phyloP scores from a whole-genome alignment of 805 yeast genomes.

The Osmozyma mogii region DNA sequence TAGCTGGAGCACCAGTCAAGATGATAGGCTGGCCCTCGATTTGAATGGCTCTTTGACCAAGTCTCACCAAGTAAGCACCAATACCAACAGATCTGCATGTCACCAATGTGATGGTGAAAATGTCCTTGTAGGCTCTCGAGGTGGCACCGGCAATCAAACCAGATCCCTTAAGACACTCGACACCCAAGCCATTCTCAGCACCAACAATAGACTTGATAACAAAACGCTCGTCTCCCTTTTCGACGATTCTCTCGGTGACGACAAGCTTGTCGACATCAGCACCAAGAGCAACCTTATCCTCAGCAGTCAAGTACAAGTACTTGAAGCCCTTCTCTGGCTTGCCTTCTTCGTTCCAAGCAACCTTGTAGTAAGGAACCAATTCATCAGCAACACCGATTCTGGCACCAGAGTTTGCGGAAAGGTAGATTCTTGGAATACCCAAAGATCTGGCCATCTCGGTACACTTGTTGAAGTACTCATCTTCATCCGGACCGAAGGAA shows the following conservation, averaged over 20 bases:
- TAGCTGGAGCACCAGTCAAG: constrained; percentile 98
- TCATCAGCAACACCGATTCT: constrained; percentile 98
- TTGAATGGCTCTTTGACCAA: constrained; percentile 98
- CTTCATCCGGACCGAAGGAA: constrained; percentile 97
- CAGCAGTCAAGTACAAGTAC: constrained; percentile 75
- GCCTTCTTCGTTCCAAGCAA: constrained; percentile 80
- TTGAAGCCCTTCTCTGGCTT: constrained; percentile 81
- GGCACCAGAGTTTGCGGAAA: constrained; percentile 99
- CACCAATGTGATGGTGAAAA: constrained; percentile 94
- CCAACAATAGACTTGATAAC: constrained; percentile 84
- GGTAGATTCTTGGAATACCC: constrained; percentile 92
- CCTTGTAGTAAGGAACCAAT: constrained; percentile 78
- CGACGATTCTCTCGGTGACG: constrained; percentile 71
- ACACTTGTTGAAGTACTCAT: constrained; percentile 81
- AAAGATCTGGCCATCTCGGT: constrained; percentile 84
- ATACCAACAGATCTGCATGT: constrained; percentile 99
- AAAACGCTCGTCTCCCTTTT: constrained; percentile 75
- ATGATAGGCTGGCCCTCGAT: constrained; percentile 98
- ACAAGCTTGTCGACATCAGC: constrained; percentile 56
- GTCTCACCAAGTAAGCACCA: constrained; percentile 96
- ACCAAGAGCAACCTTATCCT: constrained; percentile 49
- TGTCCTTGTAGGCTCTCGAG: constrained; percentile 93
- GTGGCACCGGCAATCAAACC: constrained; percentile 99
- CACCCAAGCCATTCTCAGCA: constrained; percentile 95
- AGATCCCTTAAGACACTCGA: constrained; percentile 95